Percentiles rank a stretch among this genome's conserved stretches.
phyloP scores from a whole-genome alignment of 768 basidiomycete species.

The Neoboletus subvelutipes region DNA sequence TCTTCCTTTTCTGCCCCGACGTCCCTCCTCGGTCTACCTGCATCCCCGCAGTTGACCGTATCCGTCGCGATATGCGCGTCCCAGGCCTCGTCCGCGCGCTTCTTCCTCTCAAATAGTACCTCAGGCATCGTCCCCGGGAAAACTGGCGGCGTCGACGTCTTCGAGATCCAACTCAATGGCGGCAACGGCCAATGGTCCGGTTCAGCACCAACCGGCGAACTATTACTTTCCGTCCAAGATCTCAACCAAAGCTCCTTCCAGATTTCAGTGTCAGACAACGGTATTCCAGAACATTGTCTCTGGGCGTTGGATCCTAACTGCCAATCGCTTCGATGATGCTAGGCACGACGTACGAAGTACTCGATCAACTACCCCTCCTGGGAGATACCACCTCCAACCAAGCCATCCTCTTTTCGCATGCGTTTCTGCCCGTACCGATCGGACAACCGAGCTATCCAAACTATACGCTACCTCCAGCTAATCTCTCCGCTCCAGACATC shows the following conservation, averaged over 20 bases:
- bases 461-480: slow-evolving; percentile 66
- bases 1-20: slow-evolving; percentile 33
- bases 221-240: slow-evolving; percentile 49
- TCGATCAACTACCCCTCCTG: slow-evolving; percentile 50
- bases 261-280: slow-evolving; percentile 51
- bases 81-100: slow-evolving; percentile 40
- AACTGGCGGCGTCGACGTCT: slow-evolving; percentile 39
- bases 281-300: slow-evolving; percentile 23
- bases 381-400: slow-evolving; percentile 76
- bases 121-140: slow-evolving; percentile 37
- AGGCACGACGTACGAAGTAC: slow-evolving; percentile 51
- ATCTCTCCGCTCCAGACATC: slow-evolving; percentile 42
- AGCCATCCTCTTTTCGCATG: slow-evolving; percentile 68
- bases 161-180: slow-evolving; percentile 46
- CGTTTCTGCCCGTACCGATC: slow-evolving; percentile 37
- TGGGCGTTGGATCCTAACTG: background rate
- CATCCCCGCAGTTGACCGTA: slow-evolving; percentile 40
- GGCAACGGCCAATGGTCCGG: slow-evolving; percentile 58
- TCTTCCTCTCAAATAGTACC: slow-evolving; percentile 59
- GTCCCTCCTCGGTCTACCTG: slow-evolving; percentile 42
- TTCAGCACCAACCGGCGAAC: slow-evolving; percentile 44
- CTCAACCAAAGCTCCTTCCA: slow-evolving; percentile 49
- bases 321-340: slow-evolving; percentile 1
- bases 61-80: slow-evolving; percentile 50
- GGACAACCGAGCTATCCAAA: slow-evolving; percentile 62